A percentile compares a stretch with the other conserved stretches of the same genome.
Conservation (phyloP, 2,329 filamentous ascomycete genomes). For the Penicillium vulpinum region DNA sequence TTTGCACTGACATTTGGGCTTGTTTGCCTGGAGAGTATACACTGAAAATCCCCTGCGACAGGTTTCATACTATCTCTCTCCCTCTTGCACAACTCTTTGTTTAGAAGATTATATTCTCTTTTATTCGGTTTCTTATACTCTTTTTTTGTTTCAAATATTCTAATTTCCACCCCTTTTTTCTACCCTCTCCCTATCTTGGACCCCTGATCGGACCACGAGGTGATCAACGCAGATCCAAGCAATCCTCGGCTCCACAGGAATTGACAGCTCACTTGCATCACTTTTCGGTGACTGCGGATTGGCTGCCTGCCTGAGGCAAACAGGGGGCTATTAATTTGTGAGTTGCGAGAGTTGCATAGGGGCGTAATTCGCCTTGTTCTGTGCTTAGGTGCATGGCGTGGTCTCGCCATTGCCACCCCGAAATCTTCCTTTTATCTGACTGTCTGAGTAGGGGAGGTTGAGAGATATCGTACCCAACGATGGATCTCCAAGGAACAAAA, state of each 20-base stretch:
- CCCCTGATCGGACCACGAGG: constrained; percentile 21
- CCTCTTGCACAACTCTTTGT: constrained; percentile 1
- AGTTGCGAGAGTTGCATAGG: constrained; percentile 8
- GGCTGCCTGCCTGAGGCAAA: constrained; percentile 31
- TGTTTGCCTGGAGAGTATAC: constrained; percentile 9
- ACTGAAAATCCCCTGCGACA: neutral
- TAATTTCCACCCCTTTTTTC: constrained; percentile 3
- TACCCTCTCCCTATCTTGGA: neutral
- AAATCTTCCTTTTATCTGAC: constrained; percentile 20
- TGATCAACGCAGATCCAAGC: constrained; percentile 24
- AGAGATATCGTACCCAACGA: constrained; percentile 22
- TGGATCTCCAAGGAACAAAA: constrained; percentile 46
- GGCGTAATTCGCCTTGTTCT: constrained; percentile 3
- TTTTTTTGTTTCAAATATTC: neutral
- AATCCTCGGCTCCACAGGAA: constrained; percentile 25
- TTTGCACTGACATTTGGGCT: neutral
- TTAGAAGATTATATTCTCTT: neutral
- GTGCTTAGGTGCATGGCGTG: constrained; percentile 10
- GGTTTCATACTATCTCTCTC: neutral
- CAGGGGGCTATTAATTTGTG: constrained; percentile 16
- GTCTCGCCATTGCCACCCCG: constrained; percentile 3
- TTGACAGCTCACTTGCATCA: constrained; percentile 33
- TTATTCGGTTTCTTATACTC: neutral
- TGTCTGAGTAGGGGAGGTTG: constrained; percentile 4
- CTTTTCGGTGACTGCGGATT: constrained; percentile 25